A percentile compares a stretch with the other conserved stretches of the same genome.
These are phyloP conservation scores for Lanmaoa pseudosensibilis DNA, from an alignment of 768 basidiomycete species.

Conservation along the genomic window DNA sequence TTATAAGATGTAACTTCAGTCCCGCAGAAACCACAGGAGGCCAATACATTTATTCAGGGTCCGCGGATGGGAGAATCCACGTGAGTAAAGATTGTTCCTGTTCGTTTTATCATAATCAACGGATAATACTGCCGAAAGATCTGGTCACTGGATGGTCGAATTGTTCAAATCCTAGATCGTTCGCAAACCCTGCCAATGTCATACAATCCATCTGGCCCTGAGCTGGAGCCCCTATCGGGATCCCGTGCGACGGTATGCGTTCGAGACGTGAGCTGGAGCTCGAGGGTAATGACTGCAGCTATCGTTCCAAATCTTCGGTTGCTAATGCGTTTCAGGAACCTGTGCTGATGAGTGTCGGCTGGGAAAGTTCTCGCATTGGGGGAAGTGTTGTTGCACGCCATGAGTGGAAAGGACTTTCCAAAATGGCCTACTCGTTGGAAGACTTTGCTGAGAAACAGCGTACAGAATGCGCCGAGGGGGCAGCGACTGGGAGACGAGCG, in stretches of 20 bases:
- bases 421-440: conserved; percentile 63
- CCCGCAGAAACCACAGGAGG: conserved; percentile 88
- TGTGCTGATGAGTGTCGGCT: conserved; percentile 87
- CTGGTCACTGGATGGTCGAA: conserved; percentile 89
- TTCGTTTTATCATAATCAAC: conserved; percentile 2
- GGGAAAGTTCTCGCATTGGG: conserved; percentile 59
- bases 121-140: conserved; percentile 50
- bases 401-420: conserved; percentile 92
- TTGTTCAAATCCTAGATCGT: conserved; percentile 84
- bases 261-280: conserved; percentile 95
- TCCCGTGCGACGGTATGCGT: conserved; percentile 55
- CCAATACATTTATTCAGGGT: conserved; percentile 94
- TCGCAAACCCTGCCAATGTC: conserved; percentile 67
- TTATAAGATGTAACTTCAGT: conserved; percentile 96
- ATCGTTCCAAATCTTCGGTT: not conserved
- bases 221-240: conserved; percentile 37
- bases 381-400: conserved; percentile 87
- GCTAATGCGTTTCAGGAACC: conserved; percentile 58
- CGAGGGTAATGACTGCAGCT: conserved; percentile 49
- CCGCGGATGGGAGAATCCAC: conserved; percentile 82
- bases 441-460: conserved; percentile 68
- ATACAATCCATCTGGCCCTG: conserved; percentile 68
- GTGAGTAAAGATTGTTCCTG: conserved; percentile 41
- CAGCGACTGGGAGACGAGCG: conserved; percentile 5
- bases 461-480: conserved; percentile 34